Percentiles rank a stretch among this genome's conserved stretches.
phyloP scores from a whole-genome alignment of 2,329 filamentous ascomycete species.

The Lasiodiplodia hormozganensis region DNA sequence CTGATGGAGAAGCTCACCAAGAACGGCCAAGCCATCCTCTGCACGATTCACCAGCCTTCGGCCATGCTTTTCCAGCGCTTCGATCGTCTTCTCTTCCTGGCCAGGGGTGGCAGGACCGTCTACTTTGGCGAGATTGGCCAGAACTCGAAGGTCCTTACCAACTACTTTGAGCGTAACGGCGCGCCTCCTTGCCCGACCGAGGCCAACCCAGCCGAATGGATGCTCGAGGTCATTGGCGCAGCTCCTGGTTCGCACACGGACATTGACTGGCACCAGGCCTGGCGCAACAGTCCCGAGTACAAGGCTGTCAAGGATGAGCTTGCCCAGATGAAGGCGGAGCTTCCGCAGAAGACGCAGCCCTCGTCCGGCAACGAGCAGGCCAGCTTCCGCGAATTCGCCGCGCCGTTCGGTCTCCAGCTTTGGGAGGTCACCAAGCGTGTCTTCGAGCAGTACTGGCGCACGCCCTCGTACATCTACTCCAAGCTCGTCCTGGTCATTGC shows the following conservation, averaged over 20 bases:
- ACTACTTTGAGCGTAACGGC: conserved; percentile 78
- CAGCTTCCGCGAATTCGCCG: conserved; percentile 79
- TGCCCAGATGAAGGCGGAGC: conserved; percentile 51
- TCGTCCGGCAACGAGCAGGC: conserved; percentile 56
- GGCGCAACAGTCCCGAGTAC: conserved; percentile 57
- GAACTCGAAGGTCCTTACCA: conserved; percentile 67
- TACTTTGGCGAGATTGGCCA: conserved; percentile 80
- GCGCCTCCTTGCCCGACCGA: conserved; percentile 68
- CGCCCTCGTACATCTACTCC: conserved; percentile 86
- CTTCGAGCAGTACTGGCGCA: conserved; percentile 93
- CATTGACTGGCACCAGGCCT: conserved; percentile 58
- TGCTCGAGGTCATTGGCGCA: conserved; percentile 66
- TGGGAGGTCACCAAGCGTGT: conserved; percentile 73
- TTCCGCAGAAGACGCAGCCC: conserved; percentile 45
- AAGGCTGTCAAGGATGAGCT: conserved; percentile 54
- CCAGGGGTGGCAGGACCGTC: conserved; percentile 74
- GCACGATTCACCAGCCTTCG: conserved; percentile 80
- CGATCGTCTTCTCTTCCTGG: conserved; percentile 76
- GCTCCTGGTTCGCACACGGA: conserved; percentile 58
- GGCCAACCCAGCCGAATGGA: conserved; percentile 85
- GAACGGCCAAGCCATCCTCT: conserved; percentile 65
- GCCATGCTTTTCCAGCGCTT: conserved; percentile 89
- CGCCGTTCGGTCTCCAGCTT: conserved; percentile 73
- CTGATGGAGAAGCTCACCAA: conserved; percentile 51
- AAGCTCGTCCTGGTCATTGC: conserved; percentile 73